A percentile compares a stretch with the other conserved stretches of the same genome.
phyloP scores from a whole-genome alignment of 352 stramenopile species.

The Globisporangium apiculatum region DNA sequence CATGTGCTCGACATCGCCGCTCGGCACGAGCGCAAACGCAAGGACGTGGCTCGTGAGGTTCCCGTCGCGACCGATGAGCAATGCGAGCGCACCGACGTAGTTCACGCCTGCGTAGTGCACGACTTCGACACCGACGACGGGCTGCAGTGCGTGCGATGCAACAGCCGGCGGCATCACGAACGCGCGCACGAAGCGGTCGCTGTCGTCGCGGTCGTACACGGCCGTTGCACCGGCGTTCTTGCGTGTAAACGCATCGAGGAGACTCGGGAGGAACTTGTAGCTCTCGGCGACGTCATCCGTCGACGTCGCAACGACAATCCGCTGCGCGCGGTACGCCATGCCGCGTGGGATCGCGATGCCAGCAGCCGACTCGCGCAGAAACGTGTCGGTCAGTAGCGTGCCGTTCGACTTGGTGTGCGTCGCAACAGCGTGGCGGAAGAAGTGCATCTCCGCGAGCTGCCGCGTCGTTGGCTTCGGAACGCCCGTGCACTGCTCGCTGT shows the following conservation, averaged over 20 bases:
- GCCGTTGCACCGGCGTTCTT: slow-evolving; percentile 69
- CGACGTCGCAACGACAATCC: slow-evolving; percentile 60
- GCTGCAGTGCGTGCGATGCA: slow-evolving; percentile 48
- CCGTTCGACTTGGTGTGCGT: slow-evolving; percentile 74
- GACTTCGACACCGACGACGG: slow-evolving; percentile 69
- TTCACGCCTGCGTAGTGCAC: slow-evolving; percentile 60
- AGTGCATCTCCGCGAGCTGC: slow-evolving; percentile 75
- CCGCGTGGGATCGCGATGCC: slow-evolving; percentile 75
- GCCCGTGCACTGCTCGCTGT: slow-evolving; percentile 55
- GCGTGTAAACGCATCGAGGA: slow-evolving; percentile 58
- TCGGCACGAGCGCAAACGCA: slow-evolving; percentile 61
- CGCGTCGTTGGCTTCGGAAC: slow-evolving; percentile 59
- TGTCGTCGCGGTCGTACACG: slow-evolving; percentile 50
- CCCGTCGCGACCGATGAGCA: slow-evolving; percentile 61
- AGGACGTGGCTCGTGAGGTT: slow-evolving; percentile 61
- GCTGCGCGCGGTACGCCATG: slow-evolving; percentile 74
- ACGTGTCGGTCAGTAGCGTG: slow-evolving; percentile 74
- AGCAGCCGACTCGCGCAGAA: slow-evolving; percentile 57
- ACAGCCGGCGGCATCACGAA: slow-evolving; percentile 67
- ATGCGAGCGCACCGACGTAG: slow-evolving; percentile 50
- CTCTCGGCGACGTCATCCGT: slow-evolving; percentile 74
- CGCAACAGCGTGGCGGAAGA: slow-evolving; percentile 73
- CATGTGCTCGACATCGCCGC: slow-evolving; percentile 63
- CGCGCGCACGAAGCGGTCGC: slow-evolving; percentile 59
- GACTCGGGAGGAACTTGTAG: slow-evolving; percentile 80